A percentile compares a stretch with the other conserved stretches of the same genome.
Conservation (phyloP, 2,329 filamentous ascomycete genomes). For the Colletotrichum tamarilloi region DNA sequence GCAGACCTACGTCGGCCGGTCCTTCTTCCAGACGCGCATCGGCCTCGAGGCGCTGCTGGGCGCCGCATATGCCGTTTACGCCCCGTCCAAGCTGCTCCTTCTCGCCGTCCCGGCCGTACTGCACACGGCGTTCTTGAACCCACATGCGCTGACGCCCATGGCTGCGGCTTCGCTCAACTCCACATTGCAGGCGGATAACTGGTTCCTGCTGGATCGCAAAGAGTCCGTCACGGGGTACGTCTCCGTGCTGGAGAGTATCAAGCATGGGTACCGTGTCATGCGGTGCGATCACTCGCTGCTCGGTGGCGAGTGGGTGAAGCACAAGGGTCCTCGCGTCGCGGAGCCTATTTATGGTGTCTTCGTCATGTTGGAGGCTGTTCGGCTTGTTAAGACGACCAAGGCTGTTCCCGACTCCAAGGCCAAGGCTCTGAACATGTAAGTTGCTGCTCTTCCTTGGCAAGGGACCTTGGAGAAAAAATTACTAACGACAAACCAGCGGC, state of each 20-base stretch:
- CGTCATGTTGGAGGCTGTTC: constrained; percentile 91
- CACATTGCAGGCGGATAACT: constrained; percentile 73
- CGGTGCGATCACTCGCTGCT: constrained; percentile 95
- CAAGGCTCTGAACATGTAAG: constrained; percentile 87
- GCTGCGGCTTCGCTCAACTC: constrained; percentile 73
- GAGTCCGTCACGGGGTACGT: constrained; percentile 94
- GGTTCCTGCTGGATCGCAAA: constrained; percentile 80
- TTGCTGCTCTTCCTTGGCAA: constrained; percentile 28
- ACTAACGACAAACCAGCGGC: constrained; percentile 65
- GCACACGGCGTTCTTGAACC: constrained; percentile 78
- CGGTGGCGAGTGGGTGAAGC: constrained; percentile 86
- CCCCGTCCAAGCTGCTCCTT: constrained; percentile 76
- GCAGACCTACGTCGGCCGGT: constrained; percentile 66
- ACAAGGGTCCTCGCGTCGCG: constrained; percentile 64
- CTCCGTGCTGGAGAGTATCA: constrained; percentile 83
- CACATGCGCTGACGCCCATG: constrained; percentile 73
- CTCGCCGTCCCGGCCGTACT: constrained; percentile 78
- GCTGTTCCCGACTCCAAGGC: constrained; percentile 71
- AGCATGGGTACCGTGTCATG: constrained; percentile 81
- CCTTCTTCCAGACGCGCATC: constrained; percentile 74
- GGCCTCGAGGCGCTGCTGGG: constrained; percentile 78
- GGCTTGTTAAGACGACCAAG: constrained; percentile 75
- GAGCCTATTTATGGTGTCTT: constrained; percentile 98
- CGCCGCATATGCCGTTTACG: constrained; percentile 71
- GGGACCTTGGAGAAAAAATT: constrained; percentile 36